A percentile compares a stretch with the other conserved stretches of the same genome.
Conservation (phyloP, 2,329 filamentous ascomycete genomes). For the Arthrobotrys conoides region DNA sequence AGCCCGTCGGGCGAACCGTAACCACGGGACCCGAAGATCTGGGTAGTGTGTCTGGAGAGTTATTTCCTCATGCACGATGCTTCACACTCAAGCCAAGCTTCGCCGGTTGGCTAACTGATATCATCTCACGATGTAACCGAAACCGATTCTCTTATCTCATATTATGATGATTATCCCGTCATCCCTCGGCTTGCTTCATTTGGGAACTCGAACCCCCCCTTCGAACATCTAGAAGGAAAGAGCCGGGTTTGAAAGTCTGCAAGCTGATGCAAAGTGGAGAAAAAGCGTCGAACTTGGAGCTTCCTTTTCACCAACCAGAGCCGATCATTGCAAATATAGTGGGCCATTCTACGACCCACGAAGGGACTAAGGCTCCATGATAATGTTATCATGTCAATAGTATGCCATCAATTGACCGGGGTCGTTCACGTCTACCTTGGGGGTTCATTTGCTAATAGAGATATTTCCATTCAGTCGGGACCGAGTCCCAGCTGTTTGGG, state of each 20-base stretch:
- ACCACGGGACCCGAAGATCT: conserved; percentile 50
- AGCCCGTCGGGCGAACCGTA: conserved; percentile 37
- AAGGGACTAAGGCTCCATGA: conserved; percentile 30
- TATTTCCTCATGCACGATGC: conserved; percentile 20
- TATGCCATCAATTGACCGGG: conserved; percentile 26
- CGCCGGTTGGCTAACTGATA: conserved; percentile 16
- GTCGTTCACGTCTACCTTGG: conserved; percentile 1
- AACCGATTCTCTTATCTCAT: conserved; percentile 1
- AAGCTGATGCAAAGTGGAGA: conserved; percentile 25
- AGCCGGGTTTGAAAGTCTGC: conserved; percentile 21
- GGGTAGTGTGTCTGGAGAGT: conserved; percentile 17
- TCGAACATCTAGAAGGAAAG: conserved; percentile 16
- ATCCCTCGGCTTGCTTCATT: conserved; percentile 13
- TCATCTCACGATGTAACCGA: conserved; percentile 7
- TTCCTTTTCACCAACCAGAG: conserved; percentile 12
- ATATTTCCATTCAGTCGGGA: conserved; percentile 38
- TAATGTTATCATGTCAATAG: conserved; percentile 30
- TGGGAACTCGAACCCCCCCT: conserved; percentile 4
- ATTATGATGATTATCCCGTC: neutral
- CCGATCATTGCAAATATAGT: neutral
- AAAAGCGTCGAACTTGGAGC: conserved; percentile 1
- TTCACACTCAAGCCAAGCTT: conserved; percentile 24
- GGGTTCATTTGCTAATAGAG: conserved; percentile 6
- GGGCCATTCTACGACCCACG: conserved; percentile 17
- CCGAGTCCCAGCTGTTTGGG: conserved; percentile 34